Conservation (phyloP, 345 rosid genomes). For the thale cress (Arabidopsis thaliana) region DNA sequence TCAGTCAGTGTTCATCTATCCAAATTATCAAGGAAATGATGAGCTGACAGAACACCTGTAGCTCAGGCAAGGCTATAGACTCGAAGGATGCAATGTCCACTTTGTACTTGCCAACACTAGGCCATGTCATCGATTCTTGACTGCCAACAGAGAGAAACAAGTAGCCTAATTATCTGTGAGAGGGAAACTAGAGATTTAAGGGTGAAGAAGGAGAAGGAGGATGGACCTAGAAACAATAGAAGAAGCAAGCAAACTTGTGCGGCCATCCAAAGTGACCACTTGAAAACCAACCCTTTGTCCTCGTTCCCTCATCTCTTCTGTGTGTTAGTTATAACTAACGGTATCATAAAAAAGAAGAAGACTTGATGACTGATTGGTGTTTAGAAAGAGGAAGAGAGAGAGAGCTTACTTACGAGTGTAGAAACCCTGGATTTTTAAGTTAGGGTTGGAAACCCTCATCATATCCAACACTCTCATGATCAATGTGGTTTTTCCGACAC, state of each 20-base stretch:
- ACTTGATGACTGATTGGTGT: not conserved
- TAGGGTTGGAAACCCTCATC: constrained; percentile 55
- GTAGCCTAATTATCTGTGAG: constrained; percentile 16
- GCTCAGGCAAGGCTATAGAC: constrained; percentile 68
- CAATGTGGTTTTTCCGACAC: constrained; percentile 78
- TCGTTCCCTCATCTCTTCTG: constrained; percentile 57
- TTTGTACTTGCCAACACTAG: constrained; percentile 70
- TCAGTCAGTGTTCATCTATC: not conserved
- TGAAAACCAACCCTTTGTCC: constrained; percentile 67
- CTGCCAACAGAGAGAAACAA: constrained; percentile 44
- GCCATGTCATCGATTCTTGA: constrained; percentile 64
- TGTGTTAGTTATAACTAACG: too few species aligned
- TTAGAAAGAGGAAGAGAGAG: not conserved
- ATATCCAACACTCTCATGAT: constrained; percentile 60
- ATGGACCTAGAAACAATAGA: constrained; percentile 54
- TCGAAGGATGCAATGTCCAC: constrained; percentile 73
- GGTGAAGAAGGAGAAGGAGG: not conserved
- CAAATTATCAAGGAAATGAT: not conserved
- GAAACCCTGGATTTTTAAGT: constrained; percentile 68
- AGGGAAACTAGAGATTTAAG: not conserved
- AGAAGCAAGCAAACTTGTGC: constrained; percentile 63
- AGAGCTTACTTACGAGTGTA: constrained; percentile 51
- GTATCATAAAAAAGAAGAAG: not conserved
- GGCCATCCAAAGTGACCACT: constrained; percentile 67
- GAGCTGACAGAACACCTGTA: constrained; percentile 61